Evolutionary conservation across 805 yeast genomes (phyloP).

Genomic region (Barnettozyma californica): DNA sequence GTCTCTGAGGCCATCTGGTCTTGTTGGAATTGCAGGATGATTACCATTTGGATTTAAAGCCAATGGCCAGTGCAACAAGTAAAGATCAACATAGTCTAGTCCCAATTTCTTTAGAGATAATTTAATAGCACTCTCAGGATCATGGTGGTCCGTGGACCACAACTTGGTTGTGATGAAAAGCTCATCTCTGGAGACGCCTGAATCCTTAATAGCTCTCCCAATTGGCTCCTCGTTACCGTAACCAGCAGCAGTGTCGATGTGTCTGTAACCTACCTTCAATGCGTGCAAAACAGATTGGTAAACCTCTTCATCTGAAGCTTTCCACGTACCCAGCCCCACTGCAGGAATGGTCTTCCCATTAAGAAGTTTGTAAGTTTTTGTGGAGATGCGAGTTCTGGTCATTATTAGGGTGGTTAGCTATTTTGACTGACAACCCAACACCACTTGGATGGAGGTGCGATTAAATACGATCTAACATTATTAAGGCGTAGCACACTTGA

Average conservation of each 20-base stretch:
- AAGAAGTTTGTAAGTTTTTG: too few species aligned
- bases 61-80: slow-evolving; percentile 81
- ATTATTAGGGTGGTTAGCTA: too few species aligned
- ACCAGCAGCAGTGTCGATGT: slow-evolving; percentile 46
- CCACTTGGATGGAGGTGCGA: too few species aligned
- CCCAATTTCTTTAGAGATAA: slow-evolving; percentile 4
- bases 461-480: too few species aligned
- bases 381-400: too few species aligned
- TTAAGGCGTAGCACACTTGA: too few species aligned
- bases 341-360: too few species aligned
- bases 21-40: slow-evolving; percentile 30
- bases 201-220: slow-evolving; percentile 14
- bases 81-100: slow-evolving; percentile 75
- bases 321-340: too few species aligned
- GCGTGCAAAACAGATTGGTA: too few species aligned
- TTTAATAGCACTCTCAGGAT: slow-evolving; percentile 48
- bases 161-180: slow-evolving; percentile 46
- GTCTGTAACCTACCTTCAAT: too few species aligned
- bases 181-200: slow-evolving; percentile 17
- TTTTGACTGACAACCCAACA: too few species aligned
- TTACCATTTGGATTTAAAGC: slow-evolving; percentile 29
- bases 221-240: slow-evolving; percentile 53
- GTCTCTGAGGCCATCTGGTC: slow-evolving; percentile 36
- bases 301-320: too few species aligned
- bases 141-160: slow-evolving; percentile 42